Evolutionary conservation across 2,329 filamentous ascomycete species (phyloP), one percentile per base, ranked within the genome.

Genomic region (Alternaria ethzedia): DNA sequence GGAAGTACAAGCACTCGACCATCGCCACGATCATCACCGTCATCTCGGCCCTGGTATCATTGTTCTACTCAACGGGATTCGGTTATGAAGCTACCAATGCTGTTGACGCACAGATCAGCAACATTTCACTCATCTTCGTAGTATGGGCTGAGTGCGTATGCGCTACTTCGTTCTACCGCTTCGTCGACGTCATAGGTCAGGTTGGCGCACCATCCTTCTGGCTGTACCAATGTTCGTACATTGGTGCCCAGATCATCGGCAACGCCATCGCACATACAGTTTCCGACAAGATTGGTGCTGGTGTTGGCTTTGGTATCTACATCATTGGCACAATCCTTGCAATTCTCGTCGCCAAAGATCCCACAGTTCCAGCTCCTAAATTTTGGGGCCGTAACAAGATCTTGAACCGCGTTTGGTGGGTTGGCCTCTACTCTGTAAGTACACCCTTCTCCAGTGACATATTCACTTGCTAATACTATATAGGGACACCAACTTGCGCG

Each of bases 401-500:
- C 36, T 43, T 41, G 74, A 70, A 13, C 78, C 36, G 51, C 32
- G 25, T 86, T 46, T 87, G 84, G 82, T 52, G 36, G 56, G 12
- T 86, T 11, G 76, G 76, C 2, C 83, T 86, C 65, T 87, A 87
- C 74, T 86, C 84, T 17, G 85, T 85, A 79, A 72, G 82, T 11
- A 11, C 10, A 54, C 13, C 28, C 36, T 41, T 10, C 36, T 41
- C 9, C 36, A 41, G 8, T 17, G 36, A 41, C 36, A 41, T 17
- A 41, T 41, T 5, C 36, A 41, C 4, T 6, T 54, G 11, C 30
- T 44, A 4, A 54, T 7, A 21, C 8, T 32, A 9, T 17, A 7
- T 54, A 86, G 84, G 85, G 84, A 50, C 83, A 86, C 64, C 86
- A 87, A 77, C 80, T 87, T n/a, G 79, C 82, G 17, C 81, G 79